These are phyloP conservation scores for Crepidotus variabilis DNA, from an alignment of 768 basidiomycete species.

Conservation along the genomic window DNA sequence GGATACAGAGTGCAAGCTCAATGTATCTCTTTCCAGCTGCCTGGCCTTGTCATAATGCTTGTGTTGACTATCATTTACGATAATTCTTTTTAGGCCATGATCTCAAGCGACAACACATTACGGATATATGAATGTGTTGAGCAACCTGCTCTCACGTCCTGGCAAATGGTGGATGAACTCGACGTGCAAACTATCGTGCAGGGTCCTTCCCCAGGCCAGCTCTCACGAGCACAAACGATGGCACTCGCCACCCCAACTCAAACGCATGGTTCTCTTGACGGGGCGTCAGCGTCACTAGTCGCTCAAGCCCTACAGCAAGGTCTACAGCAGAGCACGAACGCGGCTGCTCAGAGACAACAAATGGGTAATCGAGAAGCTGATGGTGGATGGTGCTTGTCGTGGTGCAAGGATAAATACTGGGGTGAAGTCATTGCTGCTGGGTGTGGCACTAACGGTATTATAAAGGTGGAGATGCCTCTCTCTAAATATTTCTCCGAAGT, in stretches of 20 bases:
- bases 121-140: slow-evolving; percentile 91
- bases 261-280: slow-evolving; percentile 49
- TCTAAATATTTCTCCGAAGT: background rate
- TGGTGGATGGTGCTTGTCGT: slow-evolving; percentile 90
- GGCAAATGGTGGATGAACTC: slow-evolving; percentile 75
- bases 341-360: slow-evolving; percentile 31
- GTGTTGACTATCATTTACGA: background rate
- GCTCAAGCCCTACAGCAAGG: slow-evolving; percentile 62
- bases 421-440: slow-evolving; percentile 84
- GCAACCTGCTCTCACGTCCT: slow-evolving; percentile 65
- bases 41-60: too few species aligned
- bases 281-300: slow-evolving; percentile 55
- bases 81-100: slow-evolving; percentile 59
- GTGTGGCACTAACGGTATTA: slow-evolving; percentile 63
- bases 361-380: slow-evolving; percentile 74
- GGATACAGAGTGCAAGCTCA: too few species aligned
- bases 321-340: slow-evolving; percentile 26
- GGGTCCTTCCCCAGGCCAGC: slow-evolving; percentile 35
- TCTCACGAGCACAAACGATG: slow-evolving; percentile 48
- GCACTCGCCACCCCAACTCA: slow-evolving; percentile 74
- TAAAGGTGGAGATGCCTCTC: slow-evolving; percentile 55
- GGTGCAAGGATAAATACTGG: slow-evolving; percentile 97
- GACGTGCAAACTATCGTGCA: slow-evolving; percentile 59
- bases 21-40: too few species aligned
- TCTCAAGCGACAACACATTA: slow-evolving; percentile 83